These are phyloP conservation scores for Coemansia sp. DNA, from an alignment of 192 early-diverging fungal species.

Conservation along the genomic window DNA sequence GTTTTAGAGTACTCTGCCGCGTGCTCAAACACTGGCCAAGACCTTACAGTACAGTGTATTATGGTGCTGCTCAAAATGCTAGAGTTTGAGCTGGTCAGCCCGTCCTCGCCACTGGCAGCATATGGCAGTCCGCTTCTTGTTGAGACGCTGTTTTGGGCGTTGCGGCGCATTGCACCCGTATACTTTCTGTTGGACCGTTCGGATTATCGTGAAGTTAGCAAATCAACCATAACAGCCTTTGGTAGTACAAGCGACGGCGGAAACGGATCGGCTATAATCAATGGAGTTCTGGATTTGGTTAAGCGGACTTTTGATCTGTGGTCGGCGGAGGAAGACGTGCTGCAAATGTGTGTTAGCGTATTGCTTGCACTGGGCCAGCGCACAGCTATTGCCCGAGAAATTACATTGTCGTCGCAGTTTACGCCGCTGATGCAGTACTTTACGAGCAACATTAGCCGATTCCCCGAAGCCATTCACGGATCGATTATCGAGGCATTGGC, in stretches of 20 bases:
- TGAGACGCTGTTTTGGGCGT: slow-evolving; percentile 48
- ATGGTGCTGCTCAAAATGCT: slow-evolving; percentile 37
- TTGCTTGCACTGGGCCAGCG: slow-evolving; percentile 39
- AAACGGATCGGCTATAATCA: slow-evolving; percentile 21
- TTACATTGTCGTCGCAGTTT: slow-evolving; percentile 30
- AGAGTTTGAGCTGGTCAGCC: slow-evolving; percentile 40
- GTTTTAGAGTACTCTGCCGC: slow-evolving; percentile 27
- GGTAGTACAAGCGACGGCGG: slow-evolving; percentile 26
- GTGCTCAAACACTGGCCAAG: slow-evolving; percentile 18
- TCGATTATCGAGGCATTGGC: slow-evolving; percentile 45
- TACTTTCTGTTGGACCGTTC: slow-evolving; percentile 38
- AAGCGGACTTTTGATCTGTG: slow-evolving; percentile 41
- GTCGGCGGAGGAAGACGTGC: slow-evolving; percentile 44
- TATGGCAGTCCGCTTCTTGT: slow-evolving; percentile 45
- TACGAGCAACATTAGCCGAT: slow-evolving; percentile 28
- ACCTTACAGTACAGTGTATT: slow-evolving; percentile 36
- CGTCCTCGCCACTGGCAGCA: slow-evolving; percentile 17
- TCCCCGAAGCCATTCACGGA: slow-evolving; percentile 49
- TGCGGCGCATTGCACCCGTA: slow-evolving; percentile 45
- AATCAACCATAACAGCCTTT: slow-evolving; percentile 33
- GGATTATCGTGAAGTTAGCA: slow-evolving; percentile 31
- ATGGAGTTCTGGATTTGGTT: slow-evolving; percentile 30
- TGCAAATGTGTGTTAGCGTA: slow-evolving; percentile 47
- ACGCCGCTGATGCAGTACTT: slow-evolving; percentile 33
- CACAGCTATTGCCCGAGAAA: slow-evolving; percentile 30